Base-by-base conservation (phyloP, 2,329 filamentous ascomycete species). In the Aspergillus brunneoviolaceus region DNA sequence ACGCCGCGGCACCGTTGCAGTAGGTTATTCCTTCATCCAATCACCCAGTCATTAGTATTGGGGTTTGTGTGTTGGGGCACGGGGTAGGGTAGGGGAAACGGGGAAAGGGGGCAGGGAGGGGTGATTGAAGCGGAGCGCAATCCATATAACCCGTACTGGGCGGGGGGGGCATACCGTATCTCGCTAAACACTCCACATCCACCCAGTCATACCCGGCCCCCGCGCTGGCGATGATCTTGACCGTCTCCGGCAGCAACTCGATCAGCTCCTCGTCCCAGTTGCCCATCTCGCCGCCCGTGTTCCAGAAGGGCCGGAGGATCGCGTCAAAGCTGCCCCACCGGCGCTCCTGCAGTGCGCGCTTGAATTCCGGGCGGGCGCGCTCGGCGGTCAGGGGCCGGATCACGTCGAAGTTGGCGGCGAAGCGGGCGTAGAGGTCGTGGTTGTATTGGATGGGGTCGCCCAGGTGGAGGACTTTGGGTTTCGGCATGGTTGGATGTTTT, bases 1-100 rank as follows among this genome's bases (percentile, higher is more conserved):
- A 88, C 0, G 45, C 88, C 1, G 86, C 82, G 1, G 88, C 88
- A 2, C 86, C 84, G 75, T 92, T 91, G 79, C 89, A 91, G 76
- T 91, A 92, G 16, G 65, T 49, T 3, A 72, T 66, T 11, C 70
- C 71, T 73, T 14, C 25, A 19, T 19, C 19, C 19, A 21, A 21
- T 21, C 21, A 4, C 5, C 7, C 6, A 3, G 23, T 33, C 16
- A 7, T 58, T 29, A 50, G 6, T 16, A 5, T 27, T 27, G 25
- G 25, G 25, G 25, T 27, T 27, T 4, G 25, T 27, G 25, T 4
- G 25, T 21, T 21, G 25, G 25, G 4, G 25, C 5, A 6, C 5
- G 27, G 6, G 19, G 51, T 72, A 58, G 5, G 16, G 25, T 7
- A 11, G 14, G 49, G 21, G 19, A 19, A 19, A 19, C 19, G 19